Evolutionary conservation across 169 alveolate species (phyloP).

Genomic region (Theileria annulata): DNA sequence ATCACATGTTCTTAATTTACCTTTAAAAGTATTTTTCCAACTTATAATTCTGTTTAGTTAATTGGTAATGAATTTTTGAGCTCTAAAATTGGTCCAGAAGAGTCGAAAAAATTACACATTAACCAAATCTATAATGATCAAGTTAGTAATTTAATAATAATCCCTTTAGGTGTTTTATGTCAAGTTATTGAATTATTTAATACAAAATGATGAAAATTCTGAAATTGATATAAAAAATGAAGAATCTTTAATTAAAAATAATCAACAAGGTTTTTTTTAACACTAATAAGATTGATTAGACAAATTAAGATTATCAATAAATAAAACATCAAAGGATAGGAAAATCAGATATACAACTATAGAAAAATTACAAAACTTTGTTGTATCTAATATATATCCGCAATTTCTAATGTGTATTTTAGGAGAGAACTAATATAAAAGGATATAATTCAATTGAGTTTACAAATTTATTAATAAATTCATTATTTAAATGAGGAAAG

Average conservation of each 20-base stretch:
- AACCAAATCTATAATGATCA: slow-evolving; percentile 55
- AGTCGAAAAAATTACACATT: neutral
- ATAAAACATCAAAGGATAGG: slow-evolving; percentile 56
- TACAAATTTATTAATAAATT: slow-evolving; percentile 40
- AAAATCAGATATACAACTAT: slow-evolving; percentile 35
- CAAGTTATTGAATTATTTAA: slow-evolving; percentile 42
- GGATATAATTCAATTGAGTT: slow-evolving; percentile 31
- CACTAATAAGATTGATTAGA: neutral
- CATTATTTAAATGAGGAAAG: slow-evolving; percentile 37
- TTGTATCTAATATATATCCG: slow-evolving; percentile 22
- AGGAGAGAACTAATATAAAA: slow-evolving; percentile 57
- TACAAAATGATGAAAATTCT: slow-evolving; percentile 37
- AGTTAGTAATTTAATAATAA: neutral
- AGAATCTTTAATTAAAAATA: slow-evolving; percentile 41
- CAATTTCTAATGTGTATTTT: neutral
- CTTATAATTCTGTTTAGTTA: slow-evolving; percentile 6
- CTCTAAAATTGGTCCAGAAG: slow-evolving; percentile 26
- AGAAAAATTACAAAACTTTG: slow-evolving; percentile 60
- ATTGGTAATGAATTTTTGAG: slow-evolving; percentile 47
- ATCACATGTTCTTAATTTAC: slow-evolving; percentile 44
- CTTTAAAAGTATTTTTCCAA: slow-evolving; percentile 33
- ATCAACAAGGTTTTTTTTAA: slow-evolving; percentile 18
- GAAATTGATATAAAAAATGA: slow-evolving; percentile 56
- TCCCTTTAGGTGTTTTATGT: slow-evolving; percentile 48
- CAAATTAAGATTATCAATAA: slow-evolving; percentile 44